Conservation (phyloP, 352 stramenopile genomes). For the Phytopythium montanum region DNA sequence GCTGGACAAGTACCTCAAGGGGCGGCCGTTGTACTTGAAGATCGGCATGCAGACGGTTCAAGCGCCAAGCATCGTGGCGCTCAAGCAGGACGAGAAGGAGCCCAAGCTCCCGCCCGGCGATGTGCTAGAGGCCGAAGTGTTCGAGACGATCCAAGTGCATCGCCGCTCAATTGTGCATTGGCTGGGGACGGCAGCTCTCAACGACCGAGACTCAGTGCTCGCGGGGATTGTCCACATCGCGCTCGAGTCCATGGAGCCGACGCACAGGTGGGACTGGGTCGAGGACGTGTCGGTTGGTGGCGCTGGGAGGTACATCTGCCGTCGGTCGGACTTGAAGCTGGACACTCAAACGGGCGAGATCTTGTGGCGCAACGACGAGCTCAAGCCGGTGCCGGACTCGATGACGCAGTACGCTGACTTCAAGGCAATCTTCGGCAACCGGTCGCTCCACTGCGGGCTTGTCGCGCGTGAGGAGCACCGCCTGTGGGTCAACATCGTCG, state of each 20-base stretch:
- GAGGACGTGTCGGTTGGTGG: constrained; percentile 51
- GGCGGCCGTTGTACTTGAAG: constrained; percentile 83
- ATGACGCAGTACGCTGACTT: constrained; percentile 90
- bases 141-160: constrained; percentile 81
- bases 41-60: constrained; percentile 87
- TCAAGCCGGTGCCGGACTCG: constrained; percentile 88
- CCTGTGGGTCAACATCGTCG: constrained; percentile 87
- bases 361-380: constrained; percentile 88
- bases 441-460: constrained; percentile 85
- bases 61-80: constrained; percentile 75
- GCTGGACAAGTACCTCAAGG: constrained; percentile 85
- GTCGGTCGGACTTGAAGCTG: constrained; percentile 78
- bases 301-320: constrained; percentile 64
- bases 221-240: constrained; percentile 73
- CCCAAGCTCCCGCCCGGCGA: constrained; percentile 72
- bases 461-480: constrained; percentile 84
- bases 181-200: constrained; percentile 30
- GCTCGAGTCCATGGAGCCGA: constrained; percentile 53
- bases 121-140: constrained; percentile 85
- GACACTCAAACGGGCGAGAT: constrained; percentile 87
- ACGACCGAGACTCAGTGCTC: constrained; percentile 37
- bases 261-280: constrained; percentile 57
- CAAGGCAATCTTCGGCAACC: constrained; percentile 78
- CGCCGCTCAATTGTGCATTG: constrained; percentile 75
- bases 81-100: constrained; percentile 54